A percentile compares a stretch with the other conserved stretches of the same genome.
Evolutionary conservation across 2,329 filamentous ascomycete species (phyloP).

Genomic region (Colletotrichum somersetense): DNA sequence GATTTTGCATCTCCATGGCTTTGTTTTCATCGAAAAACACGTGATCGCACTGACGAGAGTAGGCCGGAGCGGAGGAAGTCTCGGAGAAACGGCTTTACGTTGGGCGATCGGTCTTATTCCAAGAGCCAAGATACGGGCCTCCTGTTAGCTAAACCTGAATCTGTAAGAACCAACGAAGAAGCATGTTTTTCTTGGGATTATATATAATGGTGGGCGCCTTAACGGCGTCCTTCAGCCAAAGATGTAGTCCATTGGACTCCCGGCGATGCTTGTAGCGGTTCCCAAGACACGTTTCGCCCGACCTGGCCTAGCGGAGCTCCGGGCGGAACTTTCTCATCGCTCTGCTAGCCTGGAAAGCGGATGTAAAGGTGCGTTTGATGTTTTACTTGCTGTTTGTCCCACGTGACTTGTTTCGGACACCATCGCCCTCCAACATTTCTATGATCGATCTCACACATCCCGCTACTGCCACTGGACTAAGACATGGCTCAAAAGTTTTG

Average conservation of each 20-base stretch:
- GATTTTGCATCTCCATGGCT: rapidly evolving
- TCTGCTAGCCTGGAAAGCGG: background rate
- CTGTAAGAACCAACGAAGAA: background rate
- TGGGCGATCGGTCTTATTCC: conserved; percentile 13
- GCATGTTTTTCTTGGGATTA: background rate
- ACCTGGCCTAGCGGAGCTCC: background rate
- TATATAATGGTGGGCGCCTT: background rate
- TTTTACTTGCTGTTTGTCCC: background rate
- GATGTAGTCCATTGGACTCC: background rate
- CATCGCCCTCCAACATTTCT: no score
- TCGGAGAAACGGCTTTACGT: background rate
- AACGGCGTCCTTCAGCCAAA: background rate
- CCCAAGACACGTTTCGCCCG: background rate
- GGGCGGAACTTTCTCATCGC: background rate
- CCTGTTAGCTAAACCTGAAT: background rate
- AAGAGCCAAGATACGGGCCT: background rate
- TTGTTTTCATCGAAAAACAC: background rate
- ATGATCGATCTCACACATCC: background rate
- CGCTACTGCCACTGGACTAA: background rate
- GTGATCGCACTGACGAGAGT: background rate
- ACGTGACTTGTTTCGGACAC: background rate
- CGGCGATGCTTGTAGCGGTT: background rate
- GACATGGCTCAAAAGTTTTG: background rate
- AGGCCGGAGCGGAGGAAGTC: conserved; percentile 1
- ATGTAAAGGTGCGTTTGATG: background rate